phyloP scores from a whole-genome alignment of 306 rosid genomes.

The Castanospermum australe region DNA sequence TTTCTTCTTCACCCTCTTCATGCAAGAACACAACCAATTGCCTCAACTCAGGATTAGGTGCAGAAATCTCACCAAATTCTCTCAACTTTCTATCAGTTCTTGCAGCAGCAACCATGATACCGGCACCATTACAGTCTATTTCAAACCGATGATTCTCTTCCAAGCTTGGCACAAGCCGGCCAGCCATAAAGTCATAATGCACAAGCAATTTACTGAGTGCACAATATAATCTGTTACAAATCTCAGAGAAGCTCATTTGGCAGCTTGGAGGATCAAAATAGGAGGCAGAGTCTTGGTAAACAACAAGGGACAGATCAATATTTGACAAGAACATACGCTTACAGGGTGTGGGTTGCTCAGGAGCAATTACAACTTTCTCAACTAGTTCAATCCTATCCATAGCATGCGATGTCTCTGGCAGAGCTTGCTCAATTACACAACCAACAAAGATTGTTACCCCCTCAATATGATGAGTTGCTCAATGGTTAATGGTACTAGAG shows the following conservation, averaged over 20 bases:
- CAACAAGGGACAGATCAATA: conserved; percentile 55
- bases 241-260: conserved; percentile 39
- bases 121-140: conserved; percentile 56
- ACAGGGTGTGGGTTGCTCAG: conserved; percentile 27
- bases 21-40: conserved; percentile 42
- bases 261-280: conserved; percentile 51
- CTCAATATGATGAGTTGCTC: background rate
- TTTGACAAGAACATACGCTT: conserved; percentile 52
- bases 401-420: background rate
- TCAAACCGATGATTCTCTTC: conserved; percentile 40
- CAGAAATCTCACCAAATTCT: conserved; percentile 39
- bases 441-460: background rate
- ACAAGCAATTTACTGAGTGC: conserved; percentile 39
- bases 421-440: background rate
- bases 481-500: background rate
- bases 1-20: conserved; percentile 30
- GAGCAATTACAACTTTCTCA: conserved; percentile 44
- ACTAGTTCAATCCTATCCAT: conserved; percentile 42
- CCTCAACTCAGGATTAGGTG: conserved; percentile 40
- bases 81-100: conserved; percentile 35
- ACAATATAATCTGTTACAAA: conserved; percentile 21
- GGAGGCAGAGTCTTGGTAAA: conserved; percentile 51
- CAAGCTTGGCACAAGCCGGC: conserved; percentile 35
- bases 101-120: conserved; percentile 45
- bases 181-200: conserved; percentile 54